Conservation (phyloP, 371 early-diverging fungal genomes). For the Mucor plumbeus region DNA sequence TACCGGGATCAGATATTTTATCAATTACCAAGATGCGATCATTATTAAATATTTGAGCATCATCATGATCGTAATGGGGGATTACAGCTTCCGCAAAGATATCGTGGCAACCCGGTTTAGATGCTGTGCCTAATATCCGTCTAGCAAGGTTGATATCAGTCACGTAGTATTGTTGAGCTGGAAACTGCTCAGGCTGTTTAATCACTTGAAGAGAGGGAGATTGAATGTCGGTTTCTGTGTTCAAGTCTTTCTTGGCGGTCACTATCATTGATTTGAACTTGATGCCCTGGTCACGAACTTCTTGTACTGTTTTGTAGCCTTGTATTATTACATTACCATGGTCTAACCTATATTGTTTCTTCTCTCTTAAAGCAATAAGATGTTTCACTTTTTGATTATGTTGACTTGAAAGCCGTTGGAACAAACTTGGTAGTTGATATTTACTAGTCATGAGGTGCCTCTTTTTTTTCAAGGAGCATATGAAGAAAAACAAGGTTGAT, state of each 20-base stretch:
- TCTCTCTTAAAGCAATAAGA: conserved; percentile 41
- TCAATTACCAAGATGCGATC: conserved; percentile 56
- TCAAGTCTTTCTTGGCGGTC: conserved; percentile 40
- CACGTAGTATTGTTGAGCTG: conserved; percentile 42
- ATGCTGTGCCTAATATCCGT: conserved; percentile 53
- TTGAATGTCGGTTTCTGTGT: conserved; percentile 36
- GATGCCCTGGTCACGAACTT: conserved; percentile 38
- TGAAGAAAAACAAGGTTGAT: neutral
- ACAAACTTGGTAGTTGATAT: conserved; percentile 15
- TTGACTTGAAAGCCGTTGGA: conserved; percentile 33
- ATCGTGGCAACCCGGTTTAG: conserved; percentile 51
- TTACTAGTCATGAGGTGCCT: neutral
- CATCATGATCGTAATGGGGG: neutral
- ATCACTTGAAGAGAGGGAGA: conserved; percentile 41
- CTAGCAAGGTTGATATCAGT: conserved; percentile 49
- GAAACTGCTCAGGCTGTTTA: conserved; percentile 37
- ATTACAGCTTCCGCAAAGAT: conserved; percentile 51
- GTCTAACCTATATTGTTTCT: conserved; percentile 40
- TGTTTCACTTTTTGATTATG: conserved; percentile 33
- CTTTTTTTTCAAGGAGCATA: neutral
- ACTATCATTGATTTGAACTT: conserved; percentile 31
- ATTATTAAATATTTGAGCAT: neutral
- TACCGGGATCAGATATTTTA: conserved; percentile 61
- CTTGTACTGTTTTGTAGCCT: conserved; percentile 41
- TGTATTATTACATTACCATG: conserved; percentile 40